These are phyloP conservation scores for Neonothopanus nambi DNA, from an alignment of 1,284 basidiomycete species.

Conservation along the genomic window DNA sequence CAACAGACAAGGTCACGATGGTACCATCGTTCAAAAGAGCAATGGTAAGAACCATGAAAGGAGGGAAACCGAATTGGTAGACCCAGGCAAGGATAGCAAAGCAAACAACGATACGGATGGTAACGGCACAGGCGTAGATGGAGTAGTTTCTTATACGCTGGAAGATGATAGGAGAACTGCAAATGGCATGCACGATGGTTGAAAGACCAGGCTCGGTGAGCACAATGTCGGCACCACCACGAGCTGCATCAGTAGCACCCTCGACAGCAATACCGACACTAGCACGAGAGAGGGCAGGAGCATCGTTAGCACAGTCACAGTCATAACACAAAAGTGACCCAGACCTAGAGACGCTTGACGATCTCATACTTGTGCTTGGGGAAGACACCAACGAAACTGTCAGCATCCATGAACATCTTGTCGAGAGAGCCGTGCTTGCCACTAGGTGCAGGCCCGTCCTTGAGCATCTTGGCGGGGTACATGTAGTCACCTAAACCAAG, in stretches of 20 bases:
- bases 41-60: conserved; percentile 99
- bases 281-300: conserved; percentile 90
- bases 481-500: conserved; percentile 94
- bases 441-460: conserved; percentile 83
- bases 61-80: conserved; percentile 98
- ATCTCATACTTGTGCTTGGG: conserved; percentile 90
- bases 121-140: conserved; percentile 90
- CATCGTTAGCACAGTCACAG: conserved; percentile 97
- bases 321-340: conserved; percentile 88
- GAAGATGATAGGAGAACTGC: conserved; percentile 95
- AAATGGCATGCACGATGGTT: conserved; percentile 95
- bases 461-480: conserved; percentile 94
- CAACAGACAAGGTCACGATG: conserved; percentile 98
- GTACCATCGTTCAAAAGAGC: conserved; percentile 97
- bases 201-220: conserved; percentile 94
- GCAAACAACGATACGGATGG: conserved; percentile 97
- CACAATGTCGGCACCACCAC: conserved; percentile 95
- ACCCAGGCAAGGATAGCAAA: conserved; percentile 95
- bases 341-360: conserved; percentile 92
- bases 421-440: conserved; percentile 83
- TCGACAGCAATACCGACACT: conserved; percentile 98
- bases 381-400: conserved; percentile 95
- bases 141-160: conserved; percentile 97
- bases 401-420: conserved; percentile 92
- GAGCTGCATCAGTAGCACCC: conserved; percentile 94